A percentile compares a stretch with the other conserved stretches of the same genome.
These are phyloP conservation scores for Yamadazyma buinensis DNA, from an alignment of 1,139 yeast genomes.

Conservation along the genomic window DNA sequence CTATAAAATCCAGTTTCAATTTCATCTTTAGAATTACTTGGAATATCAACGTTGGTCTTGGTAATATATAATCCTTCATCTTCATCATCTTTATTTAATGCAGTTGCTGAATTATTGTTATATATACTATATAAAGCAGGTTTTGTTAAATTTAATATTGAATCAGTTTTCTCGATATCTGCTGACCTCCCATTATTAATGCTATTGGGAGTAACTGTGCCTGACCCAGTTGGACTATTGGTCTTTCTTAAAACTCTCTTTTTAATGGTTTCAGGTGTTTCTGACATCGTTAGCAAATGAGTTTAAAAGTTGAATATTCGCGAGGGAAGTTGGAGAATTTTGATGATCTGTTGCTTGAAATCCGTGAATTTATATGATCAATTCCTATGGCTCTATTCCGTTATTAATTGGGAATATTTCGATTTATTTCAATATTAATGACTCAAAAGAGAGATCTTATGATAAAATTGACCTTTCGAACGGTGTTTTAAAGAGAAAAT, in stretches of 20 bases:
- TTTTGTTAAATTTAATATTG: constrained; percentile 44
- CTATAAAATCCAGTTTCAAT: neutral
- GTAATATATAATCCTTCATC: constrained; percentile 5
- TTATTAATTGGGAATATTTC: no score
- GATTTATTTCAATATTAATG: no score
- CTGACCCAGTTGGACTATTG: constrained; percentile 9
- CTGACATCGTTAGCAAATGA: neutral
- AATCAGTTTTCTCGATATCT: constrained; percentile 39
- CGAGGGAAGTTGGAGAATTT: neutral
- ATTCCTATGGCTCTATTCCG: no score
- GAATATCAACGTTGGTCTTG: constrained; percentile 2
- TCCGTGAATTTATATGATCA: no score
- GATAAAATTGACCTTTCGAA: no score
- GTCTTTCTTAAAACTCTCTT: constrained; percentile 9
- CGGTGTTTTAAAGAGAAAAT: no score
- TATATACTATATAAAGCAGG: constrained; percentile 50
- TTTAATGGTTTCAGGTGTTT: constrained; percentile 4
- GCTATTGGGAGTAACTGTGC: constrained; percentile 14
- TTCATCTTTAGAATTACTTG: neutral
- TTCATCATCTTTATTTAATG: constrained; percentile 24
- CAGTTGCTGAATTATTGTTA: constrained; percentile 36
- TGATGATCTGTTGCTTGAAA: neutral
- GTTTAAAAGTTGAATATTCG: constrained; percentile 1
- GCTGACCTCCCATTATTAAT: no score
- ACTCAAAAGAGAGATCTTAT: no score